These are phyloP conservation scores for Fusarium miscanthi DNA, from an alignment of 2,329 filamentous ascomycete species.

Conservation along the genomic window DNA sequence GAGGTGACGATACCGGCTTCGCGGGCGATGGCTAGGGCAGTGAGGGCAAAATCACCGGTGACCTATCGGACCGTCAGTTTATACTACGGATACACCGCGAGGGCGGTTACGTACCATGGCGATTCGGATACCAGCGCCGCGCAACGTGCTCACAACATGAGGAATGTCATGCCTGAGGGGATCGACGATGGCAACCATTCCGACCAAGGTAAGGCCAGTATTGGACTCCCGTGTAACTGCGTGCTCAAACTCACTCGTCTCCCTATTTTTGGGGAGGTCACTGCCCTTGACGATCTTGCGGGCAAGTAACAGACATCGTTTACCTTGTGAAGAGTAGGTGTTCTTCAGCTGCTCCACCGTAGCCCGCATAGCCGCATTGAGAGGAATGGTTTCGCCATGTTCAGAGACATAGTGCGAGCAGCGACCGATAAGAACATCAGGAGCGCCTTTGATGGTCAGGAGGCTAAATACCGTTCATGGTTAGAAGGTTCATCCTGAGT, in stretches of 20 bases:
- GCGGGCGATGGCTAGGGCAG: constrained; percentile 76
- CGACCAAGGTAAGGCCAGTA: constrained; percentile 72
- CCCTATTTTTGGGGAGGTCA: constrained; percentile 55
- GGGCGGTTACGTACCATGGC: constrained; percentile 69
- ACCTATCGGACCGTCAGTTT: too few species aligned
- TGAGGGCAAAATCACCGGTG: constrained; percentile 81
- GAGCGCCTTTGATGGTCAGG: constrained; percentile 82
- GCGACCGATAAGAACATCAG: constrained; percentile 75
- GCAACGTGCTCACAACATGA: constrained; percentile 72
- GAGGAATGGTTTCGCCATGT: background rate
- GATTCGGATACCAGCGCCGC: constrained; percentile 77
- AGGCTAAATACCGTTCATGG: constrained; percentile 50
- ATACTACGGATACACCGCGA: too few species aligned
- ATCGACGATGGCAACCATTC: constrained; percentile 82
- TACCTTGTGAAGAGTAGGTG: constrained; percentile 5
- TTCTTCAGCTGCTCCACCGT: constrained; percentile 1
- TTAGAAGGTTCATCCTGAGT: background rate
- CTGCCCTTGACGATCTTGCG: background rate
- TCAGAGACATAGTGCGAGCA: constrained; percentile 13
- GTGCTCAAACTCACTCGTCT: constrained; percentile 72
- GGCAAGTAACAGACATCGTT: constrained; percentile 6
- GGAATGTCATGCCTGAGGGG: constrained; percentile 80
- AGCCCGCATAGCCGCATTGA: background rate
- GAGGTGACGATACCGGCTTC: constrained; percentile 77
- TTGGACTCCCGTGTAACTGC: background rate